Conservation (phyloP, 352 stramenopile genomes). For the Globisporangium cystogenes region DNA sequence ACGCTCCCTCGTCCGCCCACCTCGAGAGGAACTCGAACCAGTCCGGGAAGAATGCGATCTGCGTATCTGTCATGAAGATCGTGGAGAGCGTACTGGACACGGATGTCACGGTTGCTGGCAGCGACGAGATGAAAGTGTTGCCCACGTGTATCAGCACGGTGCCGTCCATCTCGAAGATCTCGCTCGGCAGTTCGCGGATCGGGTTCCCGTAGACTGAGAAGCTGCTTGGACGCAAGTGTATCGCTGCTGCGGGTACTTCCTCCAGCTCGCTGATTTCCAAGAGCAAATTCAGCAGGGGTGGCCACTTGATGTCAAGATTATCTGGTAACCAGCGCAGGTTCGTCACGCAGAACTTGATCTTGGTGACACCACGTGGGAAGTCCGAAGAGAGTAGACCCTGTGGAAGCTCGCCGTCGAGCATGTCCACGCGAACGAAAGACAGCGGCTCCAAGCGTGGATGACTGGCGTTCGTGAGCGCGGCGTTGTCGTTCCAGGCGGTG, state of each 20-base stretch:
- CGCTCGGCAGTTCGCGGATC: neutral
- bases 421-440: constrained; percentile 10
- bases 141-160: neutral
- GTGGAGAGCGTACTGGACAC: neutral
- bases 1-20: neutral
- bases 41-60: neutral
- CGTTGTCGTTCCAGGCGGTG: constrained; percentile 15
- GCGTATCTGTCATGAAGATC: neutral
- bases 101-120: neutral
- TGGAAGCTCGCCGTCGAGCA: neutral
- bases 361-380: neutral
- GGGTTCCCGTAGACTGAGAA: neutral
- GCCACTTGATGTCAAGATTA: neutral
- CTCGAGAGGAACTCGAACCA: neutral
- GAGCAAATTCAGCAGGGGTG: neutral
- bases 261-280: neutral
- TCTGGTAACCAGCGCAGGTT: neutral
- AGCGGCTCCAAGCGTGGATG: constrained; percentile 24
- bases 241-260: neutral
- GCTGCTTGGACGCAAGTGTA: neutral
- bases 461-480: constrained; percentile 18
- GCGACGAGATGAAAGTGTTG: neutral
- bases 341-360: neutral
- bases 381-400: neutral
- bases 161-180: neutral